Base-by-base conservation (phyloP, 169 alveolate genomes). In the Cyclospora cayetanensis region DNA sequence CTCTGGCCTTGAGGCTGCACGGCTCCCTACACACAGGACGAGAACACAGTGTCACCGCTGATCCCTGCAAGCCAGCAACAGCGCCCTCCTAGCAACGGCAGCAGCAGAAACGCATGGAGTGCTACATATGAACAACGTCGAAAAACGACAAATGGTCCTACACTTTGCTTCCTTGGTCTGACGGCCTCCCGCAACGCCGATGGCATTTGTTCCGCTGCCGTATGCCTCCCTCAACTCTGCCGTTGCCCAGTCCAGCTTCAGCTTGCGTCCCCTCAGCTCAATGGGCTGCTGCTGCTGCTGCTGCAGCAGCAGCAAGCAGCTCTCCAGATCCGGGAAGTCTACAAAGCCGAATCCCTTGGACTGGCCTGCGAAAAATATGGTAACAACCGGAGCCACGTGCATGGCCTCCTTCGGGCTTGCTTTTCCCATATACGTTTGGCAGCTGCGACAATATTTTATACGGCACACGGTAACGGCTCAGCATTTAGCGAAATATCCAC, bases 261-360 rank as follows among this genome's bases (percentile, higher is more conserved):
- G 50, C 63, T 53, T 52, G 55, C 93, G 18, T 22, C 88, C 93
- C 34, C 92, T 22, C 70, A 86, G 50, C 66, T 86, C 84, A 70
- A 70, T 34, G 25, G 52, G 83, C 25, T 27, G 65, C 80, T 60
- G 43, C 39, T 60, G 63, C 53, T 70, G 88, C 74, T 74, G 63
- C 46, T 39, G 60, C 46, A 35, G 82, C 50, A 66, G 76, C 70
- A 72, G 90, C 74, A 41, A 22, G 37, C 93, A 72, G 43, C 89
- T 89, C 65, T 89, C 89, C n/a, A 18, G 52, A n/a, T 72, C 89
- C 35, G 83, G 88, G 72, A 53, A 72, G 43, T 70, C 77, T 34
- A 63, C 60, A 27, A 86, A 86, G 31, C 84, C 92, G n/a, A 86
- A 86, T 35, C 92, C 92, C 76, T 86, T 86, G 39, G 84, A 60